phyloP scores from a whole-genome alignment of 2,329 filamentous ascomycete species.

The Aspergillus bombycis region DNA sequence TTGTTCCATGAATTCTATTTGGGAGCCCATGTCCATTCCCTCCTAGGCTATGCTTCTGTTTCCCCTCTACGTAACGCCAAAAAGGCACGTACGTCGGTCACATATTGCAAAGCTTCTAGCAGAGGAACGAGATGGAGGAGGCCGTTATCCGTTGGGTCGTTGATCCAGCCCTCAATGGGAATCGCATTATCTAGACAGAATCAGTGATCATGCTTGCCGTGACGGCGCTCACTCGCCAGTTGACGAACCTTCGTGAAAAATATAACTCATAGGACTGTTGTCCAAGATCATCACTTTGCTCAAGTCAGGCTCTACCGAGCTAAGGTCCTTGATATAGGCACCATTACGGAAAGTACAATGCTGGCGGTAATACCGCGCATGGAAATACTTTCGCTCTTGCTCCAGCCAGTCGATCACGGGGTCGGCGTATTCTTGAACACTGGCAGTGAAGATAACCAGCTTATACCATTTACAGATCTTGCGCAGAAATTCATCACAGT shows the following conservation, averaged over 20 bases:
- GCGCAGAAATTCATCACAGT: slow-evolving; percentile 94
- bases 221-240: neutral
- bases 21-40: neutral
- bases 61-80: slow-evolving; percentile 88
- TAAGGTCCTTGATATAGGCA: slow-evolving; percentile 97
- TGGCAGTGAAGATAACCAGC: slow-evolving; percentile 92
- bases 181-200: slow-evolving; percentile 83
- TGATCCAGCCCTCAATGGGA: slow-evolving; percentile 99
- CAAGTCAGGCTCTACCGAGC: slow-evolving; percentile 91
- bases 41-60: slow-evolving; percentile 37
- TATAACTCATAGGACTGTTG: slow-evolving; percentile 96
- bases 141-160: slow-evolving; percentile 95
- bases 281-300: slow-evolving; percentile 99
- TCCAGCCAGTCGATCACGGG: slow-evolving; percentile 99
- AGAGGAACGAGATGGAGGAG: slow-evolving; percentile 89
- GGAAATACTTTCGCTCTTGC: slow-evolving; percentile 94
- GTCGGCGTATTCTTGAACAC: slow-evolving; percentile 97
- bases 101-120: slow-evolving; percentile 92
- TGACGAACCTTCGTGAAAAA: slow-evolving; percentile 89
- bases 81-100: slow-evolving; percentile 90
- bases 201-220: slow-evolving; percentile 7
- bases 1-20: slow-evolving; percentile 3
- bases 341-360: slow-evolving; percentile 96
- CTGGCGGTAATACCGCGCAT: slow-evolving; percentile 89
- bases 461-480: slow-evolving; percentile 99